Evolutionary conservation across 1,139 yeast genomes (phyloP).

Genomic region (Taiozyma sp.): DNA sequence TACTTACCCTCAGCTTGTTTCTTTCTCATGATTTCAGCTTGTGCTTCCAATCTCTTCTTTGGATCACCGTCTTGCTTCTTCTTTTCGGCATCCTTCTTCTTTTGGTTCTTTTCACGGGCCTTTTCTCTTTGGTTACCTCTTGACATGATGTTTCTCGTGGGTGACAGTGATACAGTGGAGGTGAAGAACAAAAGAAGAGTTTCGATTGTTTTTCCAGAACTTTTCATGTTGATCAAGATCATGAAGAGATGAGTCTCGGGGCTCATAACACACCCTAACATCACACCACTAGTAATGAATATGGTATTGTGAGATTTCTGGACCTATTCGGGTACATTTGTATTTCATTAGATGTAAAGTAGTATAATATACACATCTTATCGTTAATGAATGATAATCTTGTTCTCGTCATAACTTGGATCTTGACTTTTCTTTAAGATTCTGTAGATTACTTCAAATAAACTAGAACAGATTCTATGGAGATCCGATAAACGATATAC

Average conservation of each 20-base stretch:
- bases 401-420: too few relatives aligned
- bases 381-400: too few relatives aligned
- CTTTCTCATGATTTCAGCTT: constrained; percentile 83
- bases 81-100: constrained; percentile 62
- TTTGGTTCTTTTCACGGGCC: constrained; percentile 83
- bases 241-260: neutral
- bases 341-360: too few relatives aligned
- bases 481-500: too few relatives aligned
- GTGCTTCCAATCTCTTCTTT: constrained; percentile 73
- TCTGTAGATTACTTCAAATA: neutral
- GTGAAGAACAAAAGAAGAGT: neutral
- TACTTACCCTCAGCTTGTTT: constrained; percentile 80
- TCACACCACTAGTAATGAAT: neutral
- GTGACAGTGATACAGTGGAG: neutral
- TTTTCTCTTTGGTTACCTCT: constrained; percentile 96
- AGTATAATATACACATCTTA: too few relatives aligned
- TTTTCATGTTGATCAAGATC: too few relatives aligned
- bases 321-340: neutral
- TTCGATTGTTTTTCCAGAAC: neutral
- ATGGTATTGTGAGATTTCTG: too few relatives aligned
- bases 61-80: constrained; percentile 82
- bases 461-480: too few relatives aligned
- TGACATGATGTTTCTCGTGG: constrained; percentile 51
- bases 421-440: neutral
- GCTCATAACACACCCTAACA: neutral